A percentile compares a stretch with the other conserved stretches of the same genome.
Evolutionary conservation across 306 rosid genomes (phyloP).

Genomic region (Trichosanthes cucumerina): DNA sequence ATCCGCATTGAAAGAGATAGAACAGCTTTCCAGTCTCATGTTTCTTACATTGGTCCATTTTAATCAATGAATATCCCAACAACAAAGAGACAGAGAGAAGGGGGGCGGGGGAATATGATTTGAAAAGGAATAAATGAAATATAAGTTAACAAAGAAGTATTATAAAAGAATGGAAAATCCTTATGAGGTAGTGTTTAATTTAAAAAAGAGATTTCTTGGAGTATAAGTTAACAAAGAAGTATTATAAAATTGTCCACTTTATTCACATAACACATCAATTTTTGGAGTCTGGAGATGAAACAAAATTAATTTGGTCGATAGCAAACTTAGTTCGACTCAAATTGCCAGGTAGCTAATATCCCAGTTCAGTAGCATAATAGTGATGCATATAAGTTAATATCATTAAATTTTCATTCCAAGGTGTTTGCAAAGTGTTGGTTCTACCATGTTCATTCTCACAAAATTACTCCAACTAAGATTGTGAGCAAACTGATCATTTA

Average conservation of each 20-base stretch:
- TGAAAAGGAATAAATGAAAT: background rate
- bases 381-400: background rate
- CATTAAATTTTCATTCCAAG: background rate
- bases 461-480: background rate
- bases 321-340: background rate
- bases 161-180: background rate
- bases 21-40: background rate
- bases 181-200: background rate
- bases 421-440: background rate
- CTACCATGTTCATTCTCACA: background rate
- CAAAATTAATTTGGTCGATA: background rate
- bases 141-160: background rate
- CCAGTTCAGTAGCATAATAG: background rate
- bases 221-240: too few species aligned
- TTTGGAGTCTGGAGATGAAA: background rate
- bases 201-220: background rate
- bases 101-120: background rate
- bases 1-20: background rate
- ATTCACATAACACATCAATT: background rate
- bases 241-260: background rate
- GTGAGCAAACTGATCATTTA: background rate
- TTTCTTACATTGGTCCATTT: background rate
- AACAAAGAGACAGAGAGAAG: too few species aligned
- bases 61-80: background rate
- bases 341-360: background rate